Conservation (phyloP, 768 basidiomycete species). For the Mycena filopes region DNA sequence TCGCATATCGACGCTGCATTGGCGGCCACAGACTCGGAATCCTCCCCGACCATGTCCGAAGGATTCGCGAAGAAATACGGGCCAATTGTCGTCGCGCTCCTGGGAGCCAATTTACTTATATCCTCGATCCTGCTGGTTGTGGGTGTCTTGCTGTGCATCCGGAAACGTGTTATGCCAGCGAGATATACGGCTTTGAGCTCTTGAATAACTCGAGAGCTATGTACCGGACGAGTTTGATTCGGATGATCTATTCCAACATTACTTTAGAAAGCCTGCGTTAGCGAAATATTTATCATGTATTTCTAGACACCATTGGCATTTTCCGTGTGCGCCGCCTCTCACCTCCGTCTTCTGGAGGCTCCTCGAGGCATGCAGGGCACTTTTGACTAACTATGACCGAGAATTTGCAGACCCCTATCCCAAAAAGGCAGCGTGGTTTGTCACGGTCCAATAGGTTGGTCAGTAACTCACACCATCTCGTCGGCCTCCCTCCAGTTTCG, state of each 20-base stretch:
- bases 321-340: too few species aligned
- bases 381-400: too few species aligned
- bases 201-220: slow-evolving; percentile 9
- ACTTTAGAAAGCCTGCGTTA: too few species aligned
- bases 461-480: background rate
- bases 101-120: slow-evolving; percentile 17
- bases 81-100: slow-evolving; percentile 14
- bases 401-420: background rate
- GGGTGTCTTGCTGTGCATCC: slow-evolving; percentile 5
- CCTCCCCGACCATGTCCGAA: background rate
- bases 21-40: background rate
- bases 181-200: slow-evolving; percentile 1
- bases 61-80: slow-evolving; percentile 4
- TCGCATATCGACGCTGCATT: background rate
- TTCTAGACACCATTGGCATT: background rate
- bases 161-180: background rate
- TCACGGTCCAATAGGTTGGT: too few species aligned
- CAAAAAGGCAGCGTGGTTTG: background rate
- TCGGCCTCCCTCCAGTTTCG: background rate
- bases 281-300: slow-evolving; percentile 10
- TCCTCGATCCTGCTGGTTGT: background rate
- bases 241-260: too few species aligned
- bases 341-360: too few species aligned
- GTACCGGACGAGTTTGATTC: too few species aligned
- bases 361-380: too few species aligned